Conservation (phyloP, 179 eudicot genomes). For the Patellifolia procumbens region DNA sequence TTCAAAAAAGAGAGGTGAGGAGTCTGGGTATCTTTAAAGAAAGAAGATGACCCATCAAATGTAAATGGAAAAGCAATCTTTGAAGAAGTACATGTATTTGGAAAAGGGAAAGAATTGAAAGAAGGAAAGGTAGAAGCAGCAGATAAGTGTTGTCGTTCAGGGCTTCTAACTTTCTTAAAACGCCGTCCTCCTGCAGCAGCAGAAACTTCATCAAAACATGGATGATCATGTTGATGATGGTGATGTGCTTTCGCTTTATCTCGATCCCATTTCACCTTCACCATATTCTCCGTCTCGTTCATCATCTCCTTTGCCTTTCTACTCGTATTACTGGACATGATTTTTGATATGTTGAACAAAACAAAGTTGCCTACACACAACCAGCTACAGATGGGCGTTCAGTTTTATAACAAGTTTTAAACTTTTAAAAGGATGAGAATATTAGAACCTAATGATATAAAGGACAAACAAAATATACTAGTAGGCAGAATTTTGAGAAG, state of each 20-base stretch:
- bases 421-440: neutral
- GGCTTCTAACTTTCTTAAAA: constrained; percentile 31
- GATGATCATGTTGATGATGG: neutral
- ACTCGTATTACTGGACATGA: constrained; percentile 23
- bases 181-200: constrained; percentile 26
- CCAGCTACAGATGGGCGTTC: neutral
- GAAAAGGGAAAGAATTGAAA: neutral
- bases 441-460: neutral
- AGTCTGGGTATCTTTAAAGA: neutral
- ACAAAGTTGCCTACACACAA: too few species aligned
- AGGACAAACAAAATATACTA: neutral
- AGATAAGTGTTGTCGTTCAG: constrained; percentile 26
- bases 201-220: constrained; percentile 28
- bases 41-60: constrained; percentile 29
- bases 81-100: constrained; percentile 8
- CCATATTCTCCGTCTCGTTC: constrained; percentile 11
- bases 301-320: constrained; percentile 25
- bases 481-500: constrained; percentile 4
- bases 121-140: constrained; percentile 3
- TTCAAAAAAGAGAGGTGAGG: constrained; percentile 20
- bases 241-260: constrained; percentile 9
- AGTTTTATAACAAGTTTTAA: too few species aligned
- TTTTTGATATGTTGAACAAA: too few species aligned
- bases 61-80: constrained; percentile 36
- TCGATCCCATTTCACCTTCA: constrained; percentile 22